A percentile compares a stretch with the other conserved stretches of the same genome.
Evolutionary conservation across 1,139 yeast genomes (phyloP).

Genomic region (Pichia norvegensis): DNA sequence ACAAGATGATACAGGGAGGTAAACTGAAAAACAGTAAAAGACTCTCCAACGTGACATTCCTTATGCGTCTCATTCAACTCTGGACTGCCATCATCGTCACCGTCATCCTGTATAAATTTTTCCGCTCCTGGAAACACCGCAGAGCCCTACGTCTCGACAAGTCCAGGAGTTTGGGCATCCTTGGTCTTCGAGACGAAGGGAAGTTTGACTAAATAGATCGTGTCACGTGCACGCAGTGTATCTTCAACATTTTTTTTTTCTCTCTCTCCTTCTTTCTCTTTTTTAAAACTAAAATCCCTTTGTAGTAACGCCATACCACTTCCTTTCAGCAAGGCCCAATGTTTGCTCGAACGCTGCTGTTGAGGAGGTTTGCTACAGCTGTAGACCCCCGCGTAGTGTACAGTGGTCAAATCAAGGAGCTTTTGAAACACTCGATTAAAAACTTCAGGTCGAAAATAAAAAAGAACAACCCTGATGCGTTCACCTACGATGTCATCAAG

Average conservation of each 20-base stretch:
- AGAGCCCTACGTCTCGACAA: slow-evolving; percentile 8
- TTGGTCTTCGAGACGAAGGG: slow-evolving; percentile 12
- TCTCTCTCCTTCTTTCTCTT: too few species aligned
- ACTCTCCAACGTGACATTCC: not conserved
- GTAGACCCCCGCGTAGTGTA: not conserved
- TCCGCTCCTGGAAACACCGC: not conserved
- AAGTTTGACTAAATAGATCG: slow-evolving; percentile 9
- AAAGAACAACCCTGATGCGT: slow-evolving; percentile 1
- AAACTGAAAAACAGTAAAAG: not conserved
- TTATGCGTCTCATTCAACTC: not conserved
- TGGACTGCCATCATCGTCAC: not conserved
- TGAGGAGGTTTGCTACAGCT: slow-evolving; percentile 8
- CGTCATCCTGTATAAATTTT: not conserved
- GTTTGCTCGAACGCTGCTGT: not conserved
- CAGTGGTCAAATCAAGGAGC: slow-evolving; percentile 9
- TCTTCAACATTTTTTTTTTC: not conserved
- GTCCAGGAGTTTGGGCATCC: slow-evolving; percentile 15
- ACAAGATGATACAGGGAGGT: slow-evolving; percentile 4
- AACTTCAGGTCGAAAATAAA: slow-evolving; percentile 12
- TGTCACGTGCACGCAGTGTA: not conserved
- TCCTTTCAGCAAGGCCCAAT: not conserved
- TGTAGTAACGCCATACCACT: not conserved
- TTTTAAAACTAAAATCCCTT: too few species aligned
- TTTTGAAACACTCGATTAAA: slow-evolving; percentile 11
- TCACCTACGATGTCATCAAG: slow-evolving; percentile 11